phyloP scores from a whole-genome alignment of 164 flowering plant genomes.

The Vitis riparia region DNA sequence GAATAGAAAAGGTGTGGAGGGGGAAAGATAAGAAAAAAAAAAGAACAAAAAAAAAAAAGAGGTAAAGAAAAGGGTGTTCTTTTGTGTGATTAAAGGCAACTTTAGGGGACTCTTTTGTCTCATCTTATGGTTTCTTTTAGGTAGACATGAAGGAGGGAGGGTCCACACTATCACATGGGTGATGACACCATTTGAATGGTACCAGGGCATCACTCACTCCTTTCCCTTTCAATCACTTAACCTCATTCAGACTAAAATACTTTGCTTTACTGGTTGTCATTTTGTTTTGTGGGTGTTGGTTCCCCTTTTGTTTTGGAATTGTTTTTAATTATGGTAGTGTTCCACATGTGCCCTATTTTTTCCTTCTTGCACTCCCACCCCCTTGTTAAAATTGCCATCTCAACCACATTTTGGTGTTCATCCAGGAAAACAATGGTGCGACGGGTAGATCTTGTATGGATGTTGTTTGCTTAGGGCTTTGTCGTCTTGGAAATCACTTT shows the following conservation, averaged over 20 bases:
- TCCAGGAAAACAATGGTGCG: background rate
- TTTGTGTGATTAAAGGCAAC: conserved; percentile 35
- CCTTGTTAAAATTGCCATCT: background rate
- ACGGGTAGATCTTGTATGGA: no score
- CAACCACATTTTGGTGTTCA: background rate
- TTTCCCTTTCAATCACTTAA: conserved; percentile 29
- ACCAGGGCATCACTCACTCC: conserved; percentile 24
- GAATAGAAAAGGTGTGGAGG: background rate
- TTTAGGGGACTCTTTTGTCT: conserved; percentile 50
- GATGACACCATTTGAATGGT: conserved; percentile 41
- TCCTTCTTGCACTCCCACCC: conserved; percentile 2
- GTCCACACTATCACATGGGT: conserved; percentile 61
- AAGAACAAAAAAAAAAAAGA: background rate
- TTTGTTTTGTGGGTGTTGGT: conserved; percentile 2
- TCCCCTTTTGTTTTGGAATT: background rate
- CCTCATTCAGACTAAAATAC: conserved; percentile 2
- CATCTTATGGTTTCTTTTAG: conserved; percentile 47
- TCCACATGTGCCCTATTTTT: background rate
- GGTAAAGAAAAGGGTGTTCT: conserved; percentile 13
- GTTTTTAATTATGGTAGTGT: background rate
- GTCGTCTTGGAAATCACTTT: no score
- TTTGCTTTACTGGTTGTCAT: background rate
- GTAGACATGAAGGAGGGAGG: conserved; percentile 41
- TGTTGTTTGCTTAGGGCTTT: no score
- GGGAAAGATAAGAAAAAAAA: background rate